A percentile compares a stretch with the other conserved stretches of the same genome.
Conservation (phyloP, 176 grass and related monocot genomes). For the Eremochloa ophiuroides region DNA sequence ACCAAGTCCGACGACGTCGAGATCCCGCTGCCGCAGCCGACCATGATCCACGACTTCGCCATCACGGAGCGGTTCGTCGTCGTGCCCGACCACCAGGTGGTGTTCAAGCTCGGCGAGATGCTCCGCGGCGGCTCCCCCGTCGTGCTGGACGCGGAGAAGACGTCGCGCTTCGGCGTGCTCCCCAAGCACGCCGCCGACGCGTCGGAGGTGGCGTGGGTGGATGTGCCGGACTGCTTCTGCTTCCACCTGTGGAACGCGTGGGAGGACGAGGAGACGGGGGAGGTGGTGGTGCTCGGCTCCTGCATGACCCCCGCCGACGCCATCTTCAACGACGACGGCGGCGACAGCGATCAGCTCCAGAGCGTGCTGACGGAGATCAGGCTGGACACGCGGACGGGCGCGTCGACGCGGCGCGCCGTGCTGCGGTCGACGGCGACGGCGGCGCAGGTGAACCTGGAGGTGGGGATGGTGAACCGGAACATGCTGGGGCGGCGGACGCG, state of each 20-base stretch:
- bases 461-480: constrained; percentile 78
- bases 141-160: constrained; percentile 69
- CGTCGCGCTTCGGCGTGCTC: constrained; percentile 65
- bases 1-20: constrained; percentile 65
- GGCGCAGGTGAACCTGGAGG: constrained; percentile 70
- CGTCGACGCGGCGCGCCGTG: constrained; percentile 55
- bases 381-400: constrained; percentile 62
- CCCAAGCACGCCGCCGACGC: constrained; percentile 62
- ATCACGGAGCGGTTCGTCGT: constrained; percentile 82
- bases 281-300: constrained; percentile 79
- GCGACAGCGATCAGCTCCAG: constrained; percentile 33
- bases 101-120: constrained; percentile 88
- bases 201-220: constrained; percentile 74
- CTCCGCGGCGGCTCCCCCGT: constrained; percentile 74
- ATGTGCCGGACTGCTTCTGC: constrained; percentile 95
- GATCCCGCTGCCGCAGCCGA: constrained; percentile 71
- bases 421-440: constrained; percentile 19
- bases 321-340: constrained; percentile 79
- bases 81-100: constrained; percentile 86
- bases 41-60: constrained; percentile 97
- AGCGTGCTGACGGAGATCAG: constrained; percentile 90
- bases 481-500: constrained; percentile 56
- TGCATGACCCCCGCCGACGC: constrained; percentile 95
- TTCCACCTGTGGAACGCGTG: constrained; percentile 99
- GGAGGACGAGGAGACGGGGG: constrained; percentile 53